Conservation (phyloP, 345 rosid genomes). For the Hypericum perforatum region DNA sequence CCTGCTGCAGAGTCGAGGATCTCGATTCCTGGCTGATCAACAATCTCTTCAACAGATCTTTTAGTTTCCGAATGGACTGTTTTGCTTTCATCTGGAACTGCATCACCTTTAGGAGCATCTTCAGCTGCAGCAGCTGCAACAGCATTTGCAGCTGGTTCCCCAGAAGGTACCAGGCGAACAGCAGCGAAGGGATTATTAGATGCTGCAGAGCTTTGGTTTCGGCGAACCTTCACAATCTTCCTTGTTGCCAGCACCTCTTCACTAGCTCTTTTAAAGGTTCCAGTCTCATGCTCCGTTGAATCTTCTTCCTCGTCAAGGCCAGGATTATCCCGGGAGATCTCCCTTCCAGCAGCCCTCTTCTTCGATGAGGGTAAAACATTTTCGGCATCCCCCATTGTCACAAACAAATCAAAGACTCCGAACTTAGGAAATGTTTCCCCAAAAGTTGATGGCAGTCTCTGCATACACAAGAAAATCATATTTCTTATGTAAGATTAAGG, state of each 20-base stretch:
- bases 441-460: no score
- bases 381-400: slow-evolving; percentile 70
- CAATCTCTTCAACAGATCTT: no score
- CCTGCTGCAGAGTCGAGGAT: slow-evolving; percentile 18
- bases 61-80: no score
- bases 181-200: slow-evolving; percentile 69
- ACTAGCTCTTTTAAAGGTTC: slow-evolving; percentile 88
- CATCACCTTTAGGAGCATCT: slow-evolving; percentile 17
- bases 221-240: slow-evolving; percentile 72
- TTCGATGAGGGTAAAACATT: slow-evolving; percentile 63
- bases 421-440: not conserved
- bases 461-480: no score
- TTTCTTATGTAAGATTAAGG: no score
- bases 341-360: slow-evolving; percentile 92
- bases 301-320: slow-evolving; percentile 82
- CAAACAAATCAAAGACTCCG: not conserved
- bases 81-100: slow-evolving; percentile 18
- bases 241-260: slow-evolving; percentile 78
- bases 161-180: slow-evolving; percentile 47
- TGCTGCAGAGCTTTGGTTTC: slow-evolving; percentile 35
- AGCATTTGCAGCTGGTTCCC: slow-evolving; percentile 22
- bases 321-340: slow-evolving; percentile 69
- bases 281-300: slow-evolving; percentile 44
- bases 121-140: slow-evolving; percentile 17
- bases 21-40: slow-evolving; percentile 14